Evolutionary conservation across 345 rosid species (phyloP), one percentile per base, ranked within the genome.

Genomic region (Dipteronia dyeriana): DNA sequence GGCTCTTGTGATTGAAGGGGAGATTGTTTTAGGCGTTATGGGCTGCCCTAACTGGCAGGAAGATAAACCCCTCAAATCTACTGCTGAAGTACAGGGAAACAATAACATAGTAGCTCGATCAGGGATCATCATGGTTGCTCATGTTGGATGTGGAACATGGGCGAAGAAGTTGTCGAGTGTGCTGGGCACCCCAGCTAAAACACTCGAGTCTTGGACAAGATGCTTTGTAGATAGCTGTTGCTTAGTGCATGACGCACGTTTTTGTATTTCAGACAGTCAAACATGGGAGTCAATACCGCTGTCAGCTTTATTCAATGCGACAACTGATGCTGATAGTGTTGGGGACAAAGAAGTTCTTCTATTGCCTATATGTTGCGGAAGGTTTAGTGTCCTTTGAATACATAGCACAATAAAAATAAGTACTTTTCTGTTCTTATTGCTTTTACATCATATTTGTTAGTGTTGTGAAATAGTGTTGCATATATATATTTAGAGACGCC

Each of bases 41-140:
- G 99, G 97, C 20, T 91, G 97, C 85, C 98, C 97, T 66, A 93
- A 93, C 85, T 93, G 99, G 98, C 81, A 71, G 76, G 82, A 84
- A 26, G 83, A 76, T 64, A 38, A 17, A 76, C 75, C 84, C 63
- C 63, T 34, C 80, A 70, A n/a, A 19, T 78, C 88, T 61, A 66
- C 71, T 54, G 4, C 73, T 41, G 82, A 79, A 56, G 61, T 63
- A 10, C 78, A 69, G 49, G 77, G 56, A 43, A 16, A 38, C 66
- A 82, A 83, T 76, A 71, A 78, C 77, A 17, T 41, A 29, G 70
- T 66, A 13, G 69, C 81, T 29, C 76, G 77, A 68, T 76, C 79
- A 0, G 99, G 98, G 66, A 82, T 85, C 43, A n/a, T 90, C 67
- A 88, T 95, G 99, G 78, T 88, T 70, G 84, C 96, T 53, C 95